Evolutionary conservation across 1,284 basidiomycete genomes (phyloP).

Genomic region (Leccinum brunneo-olivaceum): DNA sequence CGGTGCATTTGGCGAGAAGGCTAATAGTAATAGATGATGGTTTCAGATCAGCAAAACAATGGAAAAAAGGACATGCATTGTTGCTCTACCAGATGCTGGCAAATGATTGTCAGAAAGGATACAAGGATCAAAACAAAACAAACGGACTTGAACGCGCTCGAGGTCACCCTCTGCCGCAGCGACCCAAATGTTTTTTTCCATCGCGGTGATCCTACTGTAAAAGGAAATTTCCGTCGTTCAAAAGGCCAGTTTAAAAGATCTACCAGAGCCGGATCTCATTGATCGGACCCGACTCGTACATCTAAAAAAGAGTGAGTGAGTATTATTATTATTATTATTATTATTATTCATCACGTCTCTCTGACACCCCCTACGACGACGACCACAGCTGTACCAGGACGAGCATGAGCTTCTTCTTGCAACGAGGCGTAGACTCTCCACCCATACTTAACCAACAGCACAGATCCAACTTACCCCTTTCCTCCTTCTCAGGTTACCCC

Average conservation of each 20-base stretch:
- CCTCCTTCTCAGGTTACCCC: conserved; percentile 30
- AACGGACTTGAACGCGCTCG: conserved; percentile 39
- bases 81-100: conserved; percentile 56
- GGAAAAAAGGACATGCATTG: conserved; percentile 39
- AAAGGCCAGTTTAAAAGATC: background rate
- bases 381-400: too few relatives aligned
- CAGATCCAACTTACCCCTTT: conserved; percentile 34
- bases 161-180: conserved; percentile 85
- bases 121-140: background rate
- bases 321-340: too few relatives aligned
- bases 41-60: too few relatives aligned
- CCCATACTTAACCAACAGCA: conserved; percentile 29
- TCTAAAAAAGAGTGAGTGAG: too few relatives aligned
- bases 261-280: too few relatives aligned
- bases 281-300: too few relatives aligned
- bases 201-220: conserved; percentile 18
- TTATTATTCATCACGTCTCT: too few relatives aligned
- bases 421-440: conserved; percentile 30
- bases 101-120: background rate
- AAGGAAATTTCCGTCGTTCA: conserved; percentile 22
- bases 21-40: conserved; percentile 32
- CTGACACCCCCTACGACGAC: too few relatives aligned
- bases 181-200: conserved; percentile 80
- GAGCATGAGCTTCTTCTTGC: conserved; percentile 40
- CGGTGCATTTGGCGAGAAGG: conserved; percentile 66